Conservation (phyloP, 176 grass and related monocot species). For the Hordeum marinum region DNA sequence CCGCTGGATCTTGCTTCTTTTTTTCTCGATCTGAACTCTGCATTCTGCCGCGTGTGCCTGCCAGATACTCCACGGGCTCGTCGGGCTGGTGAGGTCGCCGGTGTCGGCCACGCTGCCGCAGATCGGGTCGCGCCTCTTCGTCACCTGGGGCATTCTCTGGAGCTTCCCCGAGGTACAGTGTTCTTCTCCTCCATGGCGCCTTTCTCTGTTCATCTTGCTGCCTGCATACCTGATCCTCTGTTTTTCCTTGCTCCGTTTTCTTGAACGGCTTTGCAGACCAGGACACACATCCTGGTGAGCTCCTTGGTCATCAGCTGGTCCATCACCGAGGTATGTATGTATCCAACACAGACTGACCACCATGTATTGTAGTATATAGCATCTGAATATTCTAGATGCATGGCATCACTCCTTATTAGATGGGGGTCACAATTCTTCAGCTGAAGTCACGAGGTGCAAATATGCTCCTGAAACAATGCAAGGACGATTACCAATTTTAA, state of each 20-base stretch:
- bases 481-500: too few relatives aligned
- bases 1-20: neutral
- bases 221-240: neutral
- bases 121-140: conserved; percentile 22
- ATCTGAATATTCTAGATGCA: too few relatives aligned
- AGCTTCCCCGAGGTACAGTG: neutral
- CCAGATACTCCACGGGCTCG: neutral
- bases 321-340: conserved; percentile 42
- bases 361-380: too few relatives aligned
- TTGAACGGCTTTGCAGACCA: conserved; percentile 28
- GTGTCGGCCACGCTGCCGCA: conserved; percentile 23
- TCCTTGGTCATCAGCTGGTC: conserved; percentile 76
- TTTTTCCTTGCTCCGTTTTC: neutral
- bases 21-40: neutral
- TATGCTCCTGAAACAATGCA: too few relatives aligned
- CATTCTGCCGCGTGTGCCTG: too few relatives aligned
- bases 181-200: neutral
- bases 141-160: conserved; percentile 13
- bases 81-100: conserved; percentile 9
- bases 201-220: neutral
- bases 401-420: too few relatives aligned
- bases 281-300: conserved; percentile 49
- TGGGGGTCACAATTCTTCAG: too few relatives aligned
- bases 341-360: too few relatives aligned
- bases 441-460: too few relatives aligned